A percentile compares a stretch with the other conserved stretches of the same genome.
Conservation (phyloP, 2,329 filamentous ascomycete species). For the Fusarium mundagurra region DNA sequence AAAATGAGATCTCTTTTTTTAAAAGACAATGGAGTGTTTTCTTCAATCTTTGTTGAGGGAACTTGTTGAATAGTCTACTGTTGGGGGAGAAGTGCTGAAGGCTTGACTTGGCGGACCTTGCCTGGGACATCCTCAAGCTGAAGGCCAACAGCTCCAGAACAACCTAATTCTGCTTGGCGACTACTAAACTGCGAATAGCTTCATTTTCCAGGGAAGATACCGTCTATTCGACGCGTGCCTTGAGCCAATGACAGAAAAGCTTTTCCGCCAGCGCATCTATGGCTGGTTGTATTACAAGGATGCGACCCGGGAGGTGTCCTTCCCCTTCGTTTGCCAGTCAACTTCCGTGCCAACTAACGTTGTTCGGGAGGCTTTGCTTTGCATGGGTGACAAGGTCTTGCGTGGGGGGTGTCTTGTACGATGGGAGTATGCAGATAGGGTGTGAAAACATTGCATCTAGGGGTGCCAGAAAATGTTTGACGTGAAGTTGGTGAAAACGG, state of each 20-base stretch:
- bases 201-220: not conserved
- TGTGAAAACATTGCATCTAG: not conserved
- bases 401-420: not conserved
- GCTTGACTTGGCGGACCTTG: not conserved
- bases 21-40: not conserved
- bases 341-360: not conserved
- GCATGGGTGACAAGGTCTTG: not conserved
- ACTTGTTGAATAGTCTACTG: not conserved
- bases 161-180: rapidly evolving
- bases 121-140: not conserved
- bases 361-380: not conserved
- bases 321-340: not conserved
- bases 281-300: not conserved
- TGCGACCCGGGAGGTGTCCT: not conserved
- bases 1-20: not conserved
- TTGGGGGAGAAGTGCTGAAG: not conserved
- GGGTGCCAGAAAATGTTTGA: not conserved
- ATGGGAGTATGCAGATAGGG: not conserved
- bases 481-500: not conserved
- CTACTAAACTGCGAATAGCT: not conserved
- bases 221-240: not conserved
- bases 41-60: not conserved
- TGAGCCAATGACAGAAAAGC: not conserved
- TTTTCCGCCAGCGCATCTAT: not conserved
- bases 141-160: not conserved